Evolutionary conservation across 2,329 filamentous ascomycete species (phyloP).

Genomic region (Sclerotinia borealis): DNA sequence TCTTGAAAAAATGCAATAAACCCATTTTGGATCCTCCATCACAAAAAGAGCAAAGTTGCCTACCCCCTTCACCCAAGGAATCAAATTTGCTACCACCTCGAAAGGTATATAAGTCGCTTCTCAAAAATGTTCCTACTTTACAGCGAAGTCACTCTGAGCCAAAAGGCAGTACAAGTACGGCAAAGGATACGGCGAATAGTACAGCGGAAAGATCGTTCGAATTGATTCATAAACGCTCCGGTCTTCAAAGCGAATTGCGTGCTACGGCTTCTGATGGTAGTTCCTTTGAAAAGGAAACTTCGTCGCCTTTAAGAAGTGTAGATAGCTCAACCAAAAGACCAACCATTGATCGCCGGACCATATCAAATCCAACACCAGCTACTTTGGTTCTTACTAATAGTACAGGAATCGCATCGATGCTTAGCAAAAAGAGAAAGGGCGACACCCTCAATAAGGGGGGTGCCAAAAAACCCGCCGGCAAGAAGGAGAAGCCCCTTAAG

Average conservation of each 20-base stretch:
- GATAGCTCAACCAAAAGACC: constrained; percentile 7
- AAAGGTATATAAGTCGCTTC: not conserved
- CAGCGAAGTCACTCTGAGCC: constrained; percentile 24
- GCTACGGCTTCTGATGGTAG: constrained; percentile 9
- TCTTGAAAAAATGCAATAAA: constrained; percentile 13
- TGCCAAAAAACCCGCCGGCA: constrained; percentile 32
- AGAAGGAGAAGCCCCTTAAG: constrained; percentile 41
- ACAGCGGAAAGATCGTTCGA: constrained; percentile 15
- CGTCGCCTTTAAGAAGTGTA: not conserved
- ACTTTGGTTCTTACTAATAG: constrained; percentile 25
- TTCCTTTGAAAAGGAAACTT: constrained; percentile 13
- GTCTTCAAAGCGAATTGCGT: constrained; percentile 22
- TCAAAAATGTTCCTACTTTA: constrained; percentile 21
- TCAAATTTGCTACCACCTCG: not conserved
- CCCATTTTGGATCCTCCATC: constrained; percentile 33
- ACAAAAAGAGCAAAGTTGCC: not conserved
- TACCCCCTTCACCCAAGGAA: constrained; percentile 34
- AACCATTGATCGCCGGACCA: constrained; percentile 15
- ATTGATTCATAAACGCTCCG: constrained; percentile 14
- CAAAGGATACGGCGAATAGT: not conserved
- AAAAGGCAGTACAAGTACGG: constrained; percentile 8
- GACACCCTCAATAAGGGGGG: not conserved
- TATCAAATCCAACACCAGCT: constrained; percentile 24
- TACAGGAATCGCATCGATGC: constrained; percentile 26
- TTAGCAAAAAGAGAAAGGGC: constrained; percentile 20